Percentiles rank a stretch among this genome's conserved stretches.
These are phyloP conservation scores for Metroxylon sagu DNA, from an alignment of 176 grass and related monocot genomes.

Conservation along the genomic window DNA sequence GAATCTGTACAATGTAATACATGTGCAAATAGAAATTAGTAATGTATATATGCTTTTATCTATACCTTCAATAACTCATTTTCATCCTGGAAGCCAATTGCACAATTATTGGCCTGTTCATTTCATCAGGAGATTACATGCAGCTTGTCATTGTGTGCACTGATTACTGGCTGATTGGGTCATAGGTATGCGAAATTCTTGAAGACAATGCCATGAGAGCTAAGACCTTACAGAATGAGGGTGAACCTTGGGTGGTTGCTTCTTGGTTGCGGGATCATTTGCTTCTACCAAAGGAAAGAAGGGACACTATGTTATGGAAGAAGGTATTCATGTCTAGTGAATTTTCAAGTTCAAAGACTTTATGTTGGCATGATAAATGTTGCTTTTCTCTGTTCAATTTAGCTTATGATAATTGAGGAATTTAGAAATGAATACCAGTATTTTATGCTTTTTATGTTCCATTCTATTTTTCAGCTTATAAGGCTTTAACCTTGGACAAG, in stretches of 20 bases:
- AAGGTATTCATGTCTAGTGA: slow-evolving; percentile 45
- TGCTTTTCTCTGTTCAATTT: background rate
- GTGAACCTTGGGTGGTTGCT: slow-evolving; percentile 60
- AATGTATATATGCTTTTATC: too few species aligned
- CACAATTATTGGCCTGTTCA: slow-evolving; percentile 5
- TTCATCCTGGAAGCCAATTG: background rate
- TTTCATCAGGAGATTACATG: too few species aligned
- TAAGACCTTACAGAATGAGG: slow-evolving; percentile 26
- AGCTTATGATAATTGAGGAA: background rate
- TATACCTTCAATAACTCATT: too few species aligned
- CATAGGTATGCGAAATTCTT: slow-evolving; percentile 87
- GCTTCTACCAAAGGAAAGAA: slow-evolving; percentile 63
- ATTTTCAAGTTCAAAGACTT: background rate
- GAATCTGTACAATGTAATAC: too few species aligned
- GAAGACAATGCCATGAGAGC: slow-evolving; percentile 52
- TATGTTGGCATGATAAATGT: background rate
- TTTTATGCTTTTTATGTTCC: too few species aligned
- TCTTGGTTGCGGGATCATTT: slow-evolving; percentile 91
- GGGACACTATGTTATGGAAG: slow-evolving; percentile 61
- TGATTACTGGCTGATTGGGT: background rate
- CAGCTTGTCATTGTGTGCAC: too few species aligned
- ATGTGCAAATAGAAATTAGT: too few species aligned
- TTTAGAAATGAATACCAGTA: too few species aligned
- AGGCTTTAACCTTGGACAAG: too few species aligned
- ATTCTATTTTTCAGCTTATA: too few species aligned